Conservation (phyloP, 225 moss, liverwort and hornwort species). For the Asterella californica region DNA sequence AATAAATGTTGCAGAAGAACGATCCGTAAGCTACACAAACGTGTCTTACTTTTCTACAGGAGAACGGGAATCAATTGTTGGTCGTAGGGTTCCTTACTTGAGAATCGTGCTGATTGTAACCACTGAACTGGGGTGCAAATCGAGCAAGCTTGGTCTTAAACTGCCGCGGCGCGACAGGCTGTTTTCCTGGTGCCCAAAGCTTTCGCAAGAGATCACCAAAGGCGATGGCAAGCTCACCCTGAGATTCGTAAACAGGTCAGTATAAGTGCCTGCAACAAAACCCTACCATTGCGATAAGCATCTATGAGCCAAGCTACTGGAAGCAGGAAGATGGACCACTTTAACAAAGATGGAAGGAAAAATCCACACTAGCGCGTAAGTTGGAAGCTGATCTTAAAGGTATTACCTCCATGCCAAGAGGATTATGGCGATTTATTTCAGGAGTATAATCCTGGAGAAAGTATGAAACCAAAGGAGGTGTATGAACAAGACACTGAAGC, state of each 20-base stretch:
- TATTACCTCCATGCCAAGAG: constrained; percentile 52
- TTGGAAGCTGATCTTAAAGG: not conserved
- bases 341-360: not conserved
- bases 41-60: too few species aligned
- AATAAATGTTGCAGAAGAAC: not conserved
- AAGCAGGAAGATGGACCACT: not conserved
- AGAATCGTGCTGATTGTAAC: constrained; percentile 52
- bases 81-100: constrained; percentile 26
- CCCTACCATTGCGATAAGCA: not conserved
- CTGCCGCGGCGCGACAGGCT: constrained; percentile 42
- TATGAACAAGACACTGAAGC: constrained; percentile 49
- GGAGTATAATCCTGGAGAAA: constrained; percentile 46
- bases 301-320: not conserved
- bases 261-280: not conserved
- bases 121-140: constrained; percentile 52
- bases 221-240: constrained; percentile 50
- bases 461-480: constrained; percentile 42
- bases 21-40: not conserved
- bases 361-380: not conserved
- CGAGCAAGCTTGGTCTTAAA: constrained; percentile 51
- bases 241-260: constrained; percentile 8
- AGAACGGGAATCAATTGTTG: not conserved
- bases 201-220: constrained; percentile 50
- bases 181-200: constrained; percentile 44
- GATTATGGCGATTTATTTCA: constrained; percentile 50